phyloP scores from a whole-genome alignment of 306 rosid genomes.

The Mimosa pudica region DNA sequence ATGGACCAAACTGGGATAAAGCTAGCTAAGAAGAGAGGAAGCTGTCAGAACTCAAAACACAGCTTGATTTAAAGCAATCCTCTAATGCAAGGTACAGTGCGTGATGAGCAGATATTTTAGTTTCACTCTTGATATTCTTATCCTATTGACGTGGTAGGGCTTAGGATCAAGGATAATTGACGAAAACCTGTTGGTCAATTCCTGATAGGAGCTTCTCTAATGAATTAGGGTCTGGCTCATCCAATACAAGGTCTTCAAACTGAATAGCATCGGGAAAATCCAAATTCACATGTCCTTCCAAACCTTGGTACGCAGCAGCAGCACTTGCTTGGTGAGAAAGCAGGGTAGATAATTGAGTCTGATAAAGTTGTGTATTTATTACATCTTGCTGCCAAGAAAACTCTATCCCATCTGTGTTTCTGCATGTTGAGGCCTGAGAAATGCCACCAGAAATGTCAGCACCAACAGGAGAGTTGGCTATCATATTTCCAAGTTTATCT shows the following conservation, averaged over 20 bases:
- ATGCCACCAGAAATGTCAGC: constrained; percentile 42
- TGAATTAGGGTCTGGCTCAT: constrained; percentile 42
- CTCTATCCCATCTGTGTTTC: constrained; percentile 42
- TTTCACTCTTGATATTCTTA: constrained; percentile 21
- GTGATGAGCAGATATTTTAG: constrained; percentile 8
- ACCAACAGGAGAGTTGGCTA: constrained; percentile 34
- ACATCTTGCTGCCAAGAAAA: constrained; percentile 45
- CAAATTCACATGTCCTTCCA: constrained; percentile 39
- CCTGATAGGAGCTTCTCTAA: constrained; percentile 55
- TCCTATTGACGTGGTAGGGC: constrained; percentile 46
- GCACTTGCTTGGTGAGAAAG: constrained; percentile 34
- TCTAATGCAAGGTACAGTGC: constrained; percentile 36
- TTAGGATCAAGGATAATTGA: constrained; percentile 57
- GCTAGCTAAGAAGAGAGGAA: constrained; percentile 3
- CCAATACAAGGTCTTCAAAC: constrained; percentile 47
- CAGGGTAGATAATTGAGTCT: constrained; percentile 43
- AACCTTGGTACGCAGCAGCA: constrained; percentile 31
- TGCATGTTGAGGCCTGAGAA: constrained; percentile 37
- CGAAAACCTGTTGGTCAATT: constrained; percentile 56
- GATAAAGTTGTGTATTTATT: constrained; percentile 43
- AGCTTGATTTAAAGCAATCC: constrained; percentile 41
- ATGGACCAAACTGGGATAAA: constrained; percentile 2
- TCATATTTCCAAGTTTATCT: constrained; percentile 60
- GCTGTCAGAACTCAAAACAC: constrained; percentile 17
- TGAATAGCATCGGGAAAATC: constrained; percentile 50